Evolutionary conservation across 306 rosid species (phyloP).

Genomic region (Ammopiptanthus mongolicus): DNA sequence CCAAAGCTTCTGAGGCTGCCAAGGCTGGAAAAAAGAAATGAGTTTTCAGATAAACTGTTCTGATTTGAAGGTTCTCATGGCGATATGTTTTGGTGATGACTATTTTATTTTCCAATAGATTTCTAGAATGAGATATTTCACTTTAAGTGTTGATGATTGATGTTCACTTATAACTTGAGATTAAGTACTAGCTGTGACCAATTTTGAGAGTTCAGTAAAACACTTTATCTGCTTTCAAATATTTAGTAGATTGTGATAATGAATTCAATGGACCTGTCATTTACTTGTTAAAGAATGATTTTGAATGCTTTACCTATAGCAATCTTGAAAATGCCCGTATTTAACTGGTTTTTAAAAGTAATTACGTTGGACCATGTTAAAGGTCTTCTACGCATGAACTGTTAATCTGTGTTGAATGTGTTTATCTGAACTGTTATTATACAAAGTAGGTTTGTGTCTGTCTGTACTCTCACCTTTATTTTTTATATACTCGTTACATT

Average conservation of each 20-base stretch:
- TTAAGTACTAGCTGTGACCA: conserved; percentile 20
- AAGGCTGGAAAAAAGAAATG: conserved; percentile 84
- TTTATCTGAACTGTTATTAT: too few relatives aligned
- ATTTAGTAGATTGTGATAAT: not conserved
- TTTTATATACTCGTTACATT: too few relatives aligned
- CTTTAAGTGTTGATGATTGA: conserved; percentile 8
- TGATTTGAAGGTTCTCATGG: conserved; percentile 14
- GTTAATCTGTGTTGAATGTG: not conserved
- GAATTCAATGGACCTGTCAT: not conserved
- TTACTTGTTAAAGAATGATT: not conserved
- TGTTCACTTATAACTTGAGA: conserved; percentile 16
- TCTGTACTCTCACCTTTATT: too few relatives aligned
- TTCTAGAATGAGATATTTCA: conserved; percentile 5
- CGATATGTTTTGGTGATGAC: conserved; percentile 6
- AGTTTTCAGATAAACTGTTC: conserved; percentile 22
- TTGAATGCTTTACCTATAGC: not conserved
- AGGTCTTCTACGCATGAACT: not conserved
- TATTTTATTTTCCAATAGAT: conserved; percentile 23
- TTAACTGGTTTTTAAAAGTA: not conserved
- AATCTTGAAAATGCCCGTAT: not conserved
- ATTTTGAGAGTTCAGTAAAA: conserved; percentile 28
- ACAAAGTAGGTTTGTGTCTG: too few relatives aligned
- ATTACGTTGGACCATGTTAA: not conserved
- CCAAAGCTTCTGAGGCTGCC: conserved; percentile 86
- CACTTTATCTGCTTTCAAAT: not conserved